phyloP scores from a whole-genome alignment of 2,329 filamentous ascomycete species.

The Furcasterigmium furcatum region DNA sequence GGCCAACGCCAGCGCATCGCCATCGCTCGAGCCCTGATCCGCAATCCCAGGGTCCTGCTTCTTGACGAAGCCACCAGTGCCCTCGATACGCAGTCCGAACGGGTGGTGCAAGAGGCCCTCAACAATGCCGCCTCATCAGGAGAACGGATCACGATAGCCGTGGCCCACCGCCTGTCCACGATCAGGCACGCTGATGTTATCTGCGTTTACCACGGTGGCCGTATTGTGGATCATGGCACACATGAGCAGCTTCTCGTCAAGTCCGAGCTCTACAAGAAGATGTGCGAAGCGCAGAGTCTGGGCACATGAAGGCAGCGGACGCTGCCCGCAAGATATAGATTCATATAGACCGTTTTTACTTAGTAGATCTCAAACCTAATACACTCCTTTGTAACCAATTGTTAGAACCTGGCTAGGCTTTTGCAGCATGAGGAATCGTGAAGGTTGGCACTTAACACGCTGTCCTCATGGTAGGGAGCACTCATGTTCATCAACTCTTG shows the following conservation, averaged over 20 bases:
- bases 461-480: too few relatives aligned
- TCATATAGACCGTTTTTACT: too few relatives aligned
- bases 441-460: too few relatives aligned
- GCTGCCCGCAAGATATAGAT: too few relatives aligned
- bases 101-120: constrained; percentile 61
- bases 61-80: constrained; percentile 69
- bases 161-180: constrained; percentile 58
- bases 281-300: constrained; percentile 43
- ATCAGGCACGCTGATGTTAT: constrained; percentile 59
- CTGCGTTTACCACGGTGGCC: constrained; percentile 55
- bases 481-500: too few relatives aligned
- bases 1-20: constrained; percentile 71
- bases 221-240: constrained; percentile 57
- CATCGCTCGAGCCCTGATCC: constrained; percentile 69
- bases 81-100: constrained; percentile 64
- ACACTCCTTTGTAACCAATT: too few relatives aligned
- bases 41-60: constrained; percentile 62
- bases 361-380: too few relatives aligned
- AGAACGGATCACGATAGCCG: constrained; percentile 55
- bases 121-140: constrained; percentile 26
- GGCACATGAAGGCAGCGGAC: too few relatives aligned
- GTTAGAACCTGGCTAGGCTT: too few relatives aligned
- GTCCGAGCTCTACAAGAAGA: constrained; percentile 48
- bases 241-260: constrained; percentile 53
- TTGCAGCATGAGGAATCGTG: too few relatives aligned